phyloP scores from a whole-genome alignment of 1,284 basidiomycete genomes.

The Irpex sp. region DNA sequence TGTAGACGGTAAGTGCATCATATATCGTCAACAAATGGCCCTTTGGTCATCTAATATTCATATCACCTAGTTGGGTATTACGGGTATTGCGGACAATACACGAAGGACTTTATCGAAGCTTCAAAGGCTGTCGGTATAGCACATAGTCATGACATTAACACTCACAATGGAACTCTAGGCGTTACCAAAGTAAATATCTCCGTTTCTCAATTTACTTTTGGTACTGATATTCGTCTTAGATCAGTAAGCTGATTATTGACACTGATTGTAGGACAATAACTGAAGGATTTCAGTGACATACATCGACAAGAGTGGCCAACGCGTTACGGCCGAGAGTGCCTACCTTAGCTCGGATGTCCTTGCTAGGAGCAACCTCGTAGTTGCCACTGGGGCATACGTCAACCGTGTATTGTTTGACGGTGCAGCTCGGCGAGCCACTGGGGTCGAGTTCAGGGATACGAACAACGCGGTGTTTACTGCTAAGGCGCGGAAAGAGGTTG shows the following conservation, averaged over 20 bases:
- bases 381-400: constrained; percentile 49
- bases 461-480: constrained; percentile 37
- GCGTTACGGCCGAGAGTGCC: constrained; percentile 59
- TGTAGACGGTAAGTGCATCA: constrained; percentile 31
- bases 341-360: constrained; percentile 64
- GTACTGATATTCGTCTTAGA: constrained; percentile 9
- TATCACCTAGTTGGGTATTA: constrained; percentile 26
- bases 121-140: constrained; percentile 46
- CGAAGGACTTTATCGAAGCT: constrained; percentile 44
- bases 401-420: constrained; percentile 58
- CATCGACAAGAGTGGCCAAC: constrained; percentile 42
- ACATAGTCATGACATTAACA: constrained; percentile 48
- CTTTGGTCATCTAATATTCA: background rate
- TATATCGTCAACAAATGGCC: background rate
- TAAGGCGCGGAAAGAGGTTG: constrained; percentile 52
- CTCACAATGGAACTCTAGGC: constrained; percentile 43
- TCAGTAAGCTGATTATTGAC: constrained; percentile 17
- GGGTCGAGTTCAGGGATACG: constrained; percentile 52
- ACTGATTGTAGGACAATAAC: background rate
- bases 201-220: background rate
- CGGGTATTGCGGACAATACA: constrained; percentile 30
- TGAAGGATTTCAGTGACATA: constrained; percentile 51
- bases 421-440: constrained; percentile 44
- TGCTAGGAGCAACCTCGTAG: constrained; percentile 56
- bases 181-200: constrained; percentile 43